Conservation (phyloP, 768 basidiomycete genomes). For the Amanita fuliginea region DNA sequence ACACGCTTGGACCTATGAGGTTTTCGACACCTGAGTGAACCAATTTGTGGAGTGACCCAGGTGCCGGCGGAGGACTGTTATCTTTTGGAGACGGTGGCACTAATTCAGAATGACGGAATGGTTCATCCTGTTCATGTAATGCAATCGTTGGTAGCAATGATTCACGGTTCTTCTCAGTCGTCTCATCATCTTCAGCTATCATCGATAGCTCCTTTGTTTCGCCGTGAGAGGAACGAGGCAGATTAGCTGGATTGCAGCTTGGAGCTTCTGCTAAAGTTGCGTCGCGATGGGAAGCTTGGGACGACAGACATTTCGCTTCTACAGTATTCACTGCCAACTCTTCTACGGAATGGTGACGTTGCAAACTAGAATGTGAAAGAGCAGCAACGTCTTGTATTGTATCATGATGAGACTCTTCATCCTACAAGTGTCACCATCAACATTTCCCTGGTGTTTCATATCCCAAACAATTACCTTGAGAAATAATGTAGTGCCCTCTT, state of each 20-base stretch:
- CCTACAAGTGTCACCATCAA: neutral
- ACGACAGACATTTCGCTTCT: neutral
- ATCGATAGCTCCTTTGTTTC: conserved; percentile 47
- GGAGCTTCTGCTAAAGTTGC: neutral
- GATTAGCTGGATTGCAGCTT: neutral
- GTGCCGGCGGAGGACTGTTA: conserved; percentile 45
- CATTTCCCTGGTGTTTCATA: neutral
- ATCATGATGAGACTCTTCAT: neutral
- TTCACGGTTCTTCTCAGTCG: conserved; percentile 26
- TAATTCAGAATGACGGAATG: conserved; percentile 23
- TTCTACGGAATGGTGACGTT: neutral
- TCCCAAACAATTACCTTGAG: conserved; percentile 36
- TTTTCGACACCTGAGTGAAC: conserved; percentile 39
- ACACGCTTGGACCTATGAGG: conserved; percentile 17
- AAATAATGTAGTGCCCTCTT: conserved; percentile 25
- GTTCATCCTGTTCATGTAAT: conserved; percentile 7
- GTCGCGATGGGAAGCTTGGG: conserved; percentile 14
- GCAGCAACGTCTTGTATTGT: neutral
- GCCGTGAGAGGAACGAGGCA: conserved; percentile 6
- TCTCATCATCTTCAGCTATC: conserved; percentile 65
- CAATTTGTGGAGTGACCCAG: conserved; percentile 61
- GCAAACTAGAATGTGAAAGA: neutral
- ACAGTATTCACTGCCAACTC: neutral
- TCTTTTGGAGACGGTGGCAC: conserved; percentile 13
- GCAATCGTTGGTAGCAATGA: conserved; percentile 12